Evolutionary conservation across 208 protist species (phyloP), one percentile per base, ranked within the genome.

Genomic region (Endotrypanum monterogeii): DNA sequence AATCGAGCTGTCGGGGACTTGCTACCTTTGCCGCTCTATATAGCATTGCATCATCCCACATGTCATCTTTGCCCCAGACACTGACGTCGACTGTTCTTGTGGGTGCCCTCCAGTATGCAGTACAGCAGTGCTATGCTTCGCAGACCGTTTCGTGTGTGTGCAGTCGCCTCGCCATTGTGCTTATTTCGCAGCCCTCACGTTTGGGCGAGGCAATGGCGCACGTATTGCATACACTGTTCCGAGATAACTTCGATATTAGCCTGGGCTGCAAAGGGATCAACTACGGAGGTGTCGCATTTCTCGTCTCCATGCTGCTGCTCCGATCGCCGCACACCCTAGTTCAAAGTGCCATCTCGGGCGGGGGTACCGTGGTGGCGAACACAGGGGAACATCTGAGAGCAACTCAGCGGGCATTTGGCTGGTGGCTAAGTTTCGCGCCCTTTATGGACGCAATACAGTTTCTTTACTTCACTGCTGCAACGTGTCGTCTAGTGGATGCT

Each of bases 341-440:
- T 39, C 55, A 76, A n/a, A 50, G 32, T 6, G 70, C 62, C 35
- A 11, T 25, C 37, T 48, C 37, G 32, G 35, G 52, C 28, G 20
- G 25, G 23, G 9, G 3, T n/a, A 44, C 25, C 7, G 32, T 28
- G 0, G 50, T 28, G 18, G 66, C 39, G 50, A 56, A 25, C 44
- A 6, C 44, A 5, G 20, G 46, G 30, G 50, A 20, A 11, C 20
- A 60, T 39, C 44, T 70, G 20, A 3, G 4, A 0, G 28, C 11
- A 11, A 46, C 63, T 8, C 77, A 76, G 67, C 76, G 72, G n/a
- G 67, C 54, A 16, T 80, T 85, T 23, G 76, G 76, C 25, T 85
- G 76, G 80, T 85, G 80, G 80, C 50, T 76, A 32, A 82, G 62
- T 35, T 67, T 85, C 51, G 76, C 80, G 12, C 67, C 58, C 8